Evolutionary conservation across 176 grass and related monocot species (phyloP).

Genomic region (Saccharum officinarum): DNA sequence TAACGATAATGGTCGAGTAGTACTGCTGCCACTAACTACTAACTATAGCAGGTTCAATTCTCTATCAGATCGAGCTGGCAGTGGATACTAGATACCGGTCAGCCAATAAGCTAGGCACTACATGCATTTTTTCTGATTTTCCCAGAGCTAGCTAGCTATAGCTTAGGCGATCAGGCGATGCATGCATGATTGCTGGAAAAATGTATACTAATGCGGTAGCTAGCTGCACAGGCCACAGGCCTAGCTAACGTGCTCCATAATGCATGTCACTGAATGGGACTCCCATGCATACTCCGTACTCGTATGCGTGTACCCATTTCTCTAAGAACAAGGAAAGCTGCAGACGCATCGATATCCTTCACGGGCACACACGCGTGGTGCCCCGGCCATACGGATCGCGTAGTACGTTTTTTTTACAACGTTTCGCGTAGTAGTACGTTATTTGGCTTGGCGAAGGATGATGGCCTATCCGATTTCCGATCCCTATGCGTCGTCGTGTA

Average conservation of each 20-base stretch:
- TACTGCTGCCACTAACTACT: background rate
- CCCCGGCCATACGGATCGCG: too few relatives aligned
- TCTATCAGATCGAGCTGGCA: constrained; percentile 16
- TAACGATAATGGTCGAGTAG: background rate
- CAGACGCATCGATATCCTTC: too few relatives aligned
- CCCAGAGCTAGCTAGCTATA: background rate
- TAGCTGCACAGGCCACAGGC: background rate
- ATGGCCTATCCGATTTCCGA: too few relatives aligned
- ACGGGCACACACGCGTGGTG: too few relatives aligned
- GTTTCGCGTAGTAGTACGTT: too few relatives aligned
- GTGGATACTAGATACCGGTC: background rate
- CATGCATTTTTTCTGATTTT: background rate
- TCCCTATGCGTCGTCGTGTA: background rate
- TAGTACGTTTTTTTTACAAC: too few relatives aligned
- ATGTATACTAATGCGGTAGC: too few relatives aligned
- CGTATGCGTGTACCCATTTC: too few relatives aligned
- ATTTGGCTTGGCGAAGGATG: too few relatives aligned
- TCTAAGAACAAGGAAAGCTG: too few relatives aligned
- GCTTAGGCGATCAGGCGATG: background rate
- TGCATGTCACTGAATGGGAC: background rate
- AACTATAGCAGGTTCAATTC: background rate
- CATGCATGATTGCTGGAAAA: background rate
- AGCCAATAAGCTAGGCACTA: background rate
- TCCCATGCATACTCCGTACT: too few relatives aligned
- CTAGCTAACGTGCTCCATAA: background rate